phyloP scores from a whole-genome alignment of 768 basidiomycete genomes.

The Collybia sordida region DNA sequence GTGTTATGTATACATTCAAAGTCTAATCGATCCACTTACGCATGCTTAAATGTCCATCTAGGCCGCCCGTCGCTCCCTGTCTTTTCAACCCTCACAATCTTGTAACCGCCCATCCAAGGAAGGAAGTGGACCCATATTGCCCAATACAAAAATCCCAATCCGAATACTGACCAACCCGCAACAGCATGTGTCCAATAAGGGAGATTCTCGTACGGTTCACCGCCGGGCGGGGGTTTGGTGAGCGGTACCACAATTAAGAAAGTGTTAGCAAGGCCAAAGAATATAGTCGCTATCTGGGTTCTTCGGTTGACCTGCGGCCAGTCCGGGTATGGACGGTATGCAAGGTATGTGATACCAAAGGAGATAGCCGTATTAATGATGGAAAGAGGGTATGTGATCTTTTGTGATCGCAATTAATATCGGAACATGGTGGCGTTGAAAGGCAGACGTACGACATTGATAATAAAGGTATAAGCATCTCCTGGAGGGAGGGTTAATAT shows the following conservation, averaged over 20 bases:
- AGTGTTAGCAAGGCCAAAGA: constrained; percentile 52
- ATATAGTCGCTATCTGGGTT: constrained; percentile 19
- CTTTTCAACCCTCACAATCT: constrained; percentile 8
- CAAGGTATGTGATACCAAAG: constrained; percentile 42
- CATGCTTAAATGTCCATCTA: too few species aligned
- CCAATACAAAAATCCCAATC: constrained; percentile 30
- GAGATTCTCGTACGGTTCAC: constrained; percentile 40
- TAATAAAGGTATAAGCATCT: constrained; percentile 59
- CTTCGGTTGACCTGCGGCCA: constrained; percentile 12
- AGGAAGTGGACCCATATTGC: constrained; percentile 10
- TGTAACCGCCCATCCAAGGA: constrained; percentile 10
- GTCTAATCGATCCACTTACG: too few species aligned
- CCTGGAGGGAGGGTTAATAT: constrained; percentile 47
- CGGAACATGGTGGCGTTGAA: not conserved
- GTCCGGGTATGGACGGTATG: constrained; percentile 3
- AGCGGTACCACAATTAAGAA: constrained; percentile 50
- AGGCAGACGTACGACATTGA: constrained; percentile 40
- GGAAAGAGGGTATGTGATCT: constrained; percentile 39
- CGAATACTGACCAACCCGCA: constrained; percentile 27
- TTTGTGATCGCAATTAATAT: not conserved
- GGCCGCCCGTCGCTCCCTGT: constrained; percentile 4
- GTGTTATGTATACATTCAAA: too few species aligned
- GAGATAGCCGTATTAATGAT: constrained; percentile 48
- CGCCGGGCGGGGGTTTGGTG: constrained; percentile 42
- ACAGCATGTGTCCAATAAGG: constrained; percentile 47